These are phyloP conservation scores for Xylariaceae sp. DNA, from an alignment of 2,329 filamentous ascomycete species.

Conservation along the genomic window DNA sequence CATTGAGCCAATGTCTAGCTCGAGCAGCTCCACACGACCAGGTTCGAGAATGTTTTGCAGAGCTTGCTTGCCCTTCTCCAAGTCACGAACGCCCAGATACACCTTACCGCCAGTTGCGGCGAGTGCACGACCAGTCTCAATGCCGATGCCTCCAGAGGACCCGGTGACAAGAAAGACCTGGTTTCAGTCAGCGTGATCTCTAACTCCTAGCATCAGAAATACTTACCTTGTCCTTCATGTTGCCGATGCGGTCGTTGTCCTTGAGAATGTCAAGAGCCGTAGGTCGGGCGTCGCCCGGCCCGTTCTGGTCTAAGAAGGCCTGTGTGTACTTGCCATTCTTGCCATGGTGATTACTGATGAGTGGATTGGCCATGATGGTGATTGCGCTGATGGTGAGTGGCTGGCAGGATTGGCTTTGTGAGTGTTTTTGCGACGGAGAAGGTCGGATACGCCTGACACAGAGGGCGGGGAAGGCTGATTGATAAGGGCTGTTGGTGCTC, in stretches of 20 bases:
- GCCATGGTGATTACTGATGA: no score
- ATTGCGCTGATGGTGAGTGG: no score
- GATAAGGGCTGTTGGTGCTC: no score
- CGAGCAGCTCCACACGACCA: conserved; percentile 11
- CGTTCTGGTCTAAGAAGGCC: conserved; percentile 2
- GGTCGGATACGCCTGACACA: no score
- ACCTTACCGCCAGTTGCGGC: conserved; percentile 9
- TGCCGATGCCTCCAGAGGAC: conserved; percentile 5
- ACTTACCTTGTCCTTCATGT: background rate
- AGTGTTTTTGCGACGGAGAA: no score
- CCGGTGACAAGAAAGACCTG: conserved; percentile 6
- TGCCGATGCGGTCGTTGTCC: conserved; percentile 6
- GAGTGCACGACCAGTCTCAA: conserved; percentile 6
- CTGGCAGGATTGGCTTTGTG: no score
- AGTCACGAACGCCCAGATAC: conserved; percentile 11
- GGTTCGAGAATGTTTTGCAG: background rate
- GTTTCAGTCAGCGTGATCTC: no score
- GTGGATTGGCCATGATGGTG: no score
- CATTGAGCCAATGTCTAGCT: conserved; percentile 16
- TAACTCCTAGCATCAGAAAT: no score
- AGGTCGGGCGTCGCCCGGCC: conserved; percentile 3
- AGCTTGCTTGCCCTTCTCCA: conserved; percentile 1
- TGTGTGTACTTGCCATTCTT: background rate
- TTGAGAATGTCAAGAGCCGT: conserved; percentile 5
- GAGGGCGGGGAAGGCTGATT: no score